These are phyloP conservation scores for Rhodamnia argentea DNA, from an alignment of 345 rosid species.

Conservation along the genomic window DNA sequence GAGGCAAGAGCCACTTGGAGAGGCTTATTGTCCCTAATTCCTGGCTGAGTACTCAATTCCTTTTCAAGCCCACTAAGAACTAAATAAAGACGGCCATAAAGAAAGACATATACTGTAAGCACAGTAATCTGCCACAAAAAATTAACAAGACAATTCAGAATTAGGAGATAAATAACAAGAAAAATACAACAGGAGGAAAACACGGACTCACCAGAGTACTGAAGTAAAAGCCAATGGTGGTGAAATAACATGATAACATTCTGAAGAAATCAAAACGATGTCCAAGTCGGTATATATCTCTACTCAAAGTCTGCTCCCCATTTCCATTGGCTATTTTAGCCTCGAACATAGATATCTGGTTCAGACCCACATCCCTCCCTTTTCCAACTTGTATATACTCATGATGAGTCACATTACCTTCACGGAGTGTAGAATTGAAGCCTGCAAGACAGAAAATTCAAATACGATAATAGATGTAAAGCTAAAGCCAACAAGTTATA, in stretches of 20 bases:
- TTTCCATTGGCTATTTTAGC: conserved; percentile 98
- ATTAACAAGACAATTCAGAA: background rate
- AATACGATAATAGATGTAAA: background rate
- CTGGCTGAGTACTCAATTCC: conserved; percentile 59
- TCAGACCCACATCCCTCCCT: conserved; percentile 99
- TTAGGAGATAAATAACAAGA: background rate
- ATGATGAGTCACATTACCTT: conserved; percentile 99
- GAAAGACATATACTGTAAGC: conserved; percentile 93
- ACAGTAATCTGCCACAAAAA: conserved; percentile 71
- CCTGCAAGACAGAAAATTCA: conserved; percentile 30
- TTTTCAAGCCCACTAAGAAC: conserved; percentile 94
- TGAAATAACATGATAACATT: conserved; percentile 96
- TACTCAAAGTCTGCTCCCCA: conserved; percentile 96
- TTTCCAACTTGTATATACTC: conserved; percentile 99
- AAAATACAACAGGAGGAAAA: background rate
- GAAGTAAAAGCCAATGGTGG: conserved; percentile 97
- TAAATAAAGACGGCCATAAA: conserved; percentile 97
- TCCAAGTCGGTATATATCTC: conserved; percentile 95
- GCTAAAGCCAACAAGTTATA: background rate
- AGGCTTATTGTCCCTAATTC: conserved; percentile 82
- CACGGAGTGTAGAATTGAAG: conserved; percentile 96
- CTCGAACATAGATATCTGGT: conserved; percentile 99
- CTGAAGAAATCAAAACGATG: conserved; percentile 98
- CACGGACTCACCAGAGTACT: conserved; percentile 61
- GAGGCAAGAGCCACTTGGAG: conserved; percentile 99